Evolutionary conservation across 352 stramenopile species (phyloP).

Genomic region (Globisporangium radiosum): DNA sequence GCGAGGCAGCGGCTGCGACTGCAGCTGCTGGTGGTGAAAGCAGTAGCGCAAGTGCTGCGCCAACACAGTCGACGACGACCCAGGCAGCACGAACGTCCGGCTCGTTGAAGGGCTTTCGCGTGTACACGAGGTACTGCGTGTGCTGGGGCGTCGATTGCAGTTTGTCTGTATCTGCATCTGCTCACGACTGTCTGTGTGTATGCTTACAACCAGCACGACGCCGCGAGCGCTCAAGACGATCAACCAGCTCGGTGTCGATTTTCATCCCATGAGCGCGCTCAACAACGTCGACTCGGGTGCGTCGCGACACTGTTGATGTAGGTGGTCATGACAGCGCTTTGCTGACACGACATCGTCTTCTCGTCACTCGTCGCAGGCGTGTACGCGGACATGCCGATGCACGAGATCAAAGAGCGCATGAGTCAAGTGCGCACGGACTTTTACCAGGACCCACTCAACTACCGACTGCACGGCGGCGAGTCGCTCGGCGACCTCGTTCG

Average conservation of each 20-base stretch:
- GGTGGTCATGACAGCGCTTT: too few species aligned
- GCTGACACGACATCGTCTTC: not conserved
- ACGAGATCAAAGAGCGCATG: slow-evolving; percentile 30
- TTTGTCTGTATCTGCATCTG: not conserved
- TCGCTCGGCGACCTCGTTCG: slow-evolving; percentile 39
- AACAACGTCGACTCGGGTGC: slow-evolving; percentile 36
- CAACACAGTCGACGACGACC: not conserved
- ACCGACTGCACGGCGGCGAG: slow-evolving; percentile 36
- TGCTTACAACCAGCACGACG: slow-evolving; percentile 18
- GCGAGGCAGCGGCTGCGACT: slow-evolving; percentile 7
- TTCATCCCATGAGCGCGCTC: slow-evolving; percentile 32
- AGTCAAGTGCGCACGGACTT: slow-evolving; percentile 29
- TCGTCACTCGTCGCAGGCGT: slow-evolving; percentile 13
- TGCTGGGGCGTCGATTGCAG: not conserved
- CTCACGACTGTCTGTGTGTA: not conserved
- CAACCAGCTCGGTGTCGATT: slow-evolving; percentile 27
- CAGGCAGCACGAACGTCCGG: not conserved
- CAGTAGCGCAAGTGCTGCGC: not conserved
- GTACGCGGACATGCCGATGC: slow-evolving; percentile 33
- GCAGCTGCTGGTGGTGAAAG: too few species aligned
- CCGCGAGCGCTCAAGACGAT: slow-evolving; percentile 37
- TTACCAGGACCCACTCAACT: slow-evolving; percentile 40
- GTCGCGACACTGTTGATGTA: not conserved
- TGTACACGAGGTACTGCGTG: slow-evolving; percentile 26
- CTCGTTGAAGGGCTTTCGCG: slow-evolving; percentile 19